Evolutionary conservation across 208 protist species (phyloP).

Genomic region (Naegleria lovaniensis): DNA sequence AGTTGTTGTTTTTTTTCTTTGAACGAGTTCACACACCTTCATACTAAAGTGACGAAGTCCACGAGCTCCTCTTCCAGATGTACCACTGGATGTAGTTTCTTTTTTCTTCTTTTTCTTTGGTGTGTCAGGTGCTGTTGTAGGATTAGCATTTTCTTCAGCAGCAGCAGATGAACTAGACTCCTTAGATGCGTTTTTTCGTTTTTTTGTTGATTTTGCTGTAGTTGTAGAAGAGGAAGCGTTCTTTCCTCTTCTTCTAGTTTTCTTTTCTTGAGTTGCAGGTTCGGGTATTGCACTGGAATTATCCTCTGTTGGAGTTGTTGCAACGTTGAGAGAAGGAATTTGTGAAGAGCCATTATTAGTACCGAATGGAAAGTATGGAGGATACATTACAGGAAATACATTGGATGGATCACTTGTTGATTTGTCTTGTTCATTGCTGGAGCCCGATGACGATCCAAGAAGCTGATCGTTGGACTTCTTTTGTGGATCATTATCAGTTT

Average conservation of each 20-base stretch:
- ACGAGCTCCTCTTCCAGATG: constrained; percentile 34
- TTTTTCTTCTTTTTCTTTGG: background rate
- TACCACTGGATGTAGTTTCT: background rate
- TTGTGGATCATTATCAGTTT: background rate
- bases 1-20: constrained; percentile 56
- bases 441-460: no score
- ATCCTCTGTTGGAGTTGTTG: background rate
- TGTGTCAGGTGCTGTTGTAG: background rate
- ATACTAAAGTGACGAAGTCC: constrained; percentile 55
- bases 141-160: background rate
- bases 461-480: background rate
- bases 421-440: background rate
- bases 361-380: background rate
- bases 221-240: background rate
- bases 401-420: background rate
- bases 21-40: constrained; percentile 69
- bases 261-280: background rate
- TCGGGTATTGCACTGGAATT: background rate
- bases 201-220: background rate
- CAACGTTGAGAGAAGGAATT: background rate
- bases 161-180: background rate
- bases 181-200: background rate
- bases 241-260: background rate
- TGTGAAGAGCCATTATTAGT: background rate
- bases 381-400: no score